These are phyloP conservation scores for Pythium rhizo-oryzae DNA, from an alignment of 352 stramenopile species.

Conservation along the genomic window DNA sequence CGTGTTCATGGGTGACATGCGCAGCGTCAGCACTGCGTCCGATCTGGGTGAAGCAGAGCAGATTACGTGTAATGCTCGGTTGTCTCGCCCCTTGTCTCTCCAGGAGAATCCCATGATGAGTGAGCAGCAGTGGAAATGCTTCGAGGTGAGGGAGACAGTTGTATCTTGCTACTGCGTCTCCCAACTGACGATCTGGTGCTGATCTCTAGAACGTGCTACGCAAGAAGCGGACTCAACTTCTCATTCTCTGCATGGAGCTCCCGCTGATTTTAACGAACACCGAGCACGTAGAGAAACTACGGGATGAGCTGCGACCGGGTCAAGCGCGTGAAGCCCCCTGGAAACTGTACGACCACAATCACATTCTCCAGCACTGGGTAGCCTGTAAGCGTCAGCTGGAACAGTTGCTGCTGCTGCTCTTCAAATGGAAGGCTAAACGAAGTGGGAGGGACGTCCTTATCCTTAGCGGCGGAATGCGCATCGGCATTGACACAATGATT, in stretches of 20 bases:
- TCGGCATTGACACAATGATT: conserved; percentile 68
- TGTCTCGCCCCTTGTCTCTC: conserved; percentile 44
- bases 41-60: conserved; percentile 33
- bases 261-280: conserved; percentile 64
- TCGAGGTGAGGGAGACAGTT: conserved; percentile 44
- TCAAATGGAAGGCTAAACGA: conserved; percentile 77
- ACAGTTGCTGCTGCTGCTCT: conserved; percentile 67
- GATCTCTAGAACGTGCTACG: conserved; percentile 46
- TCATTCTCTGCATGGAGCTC: conserved; percentile 71
- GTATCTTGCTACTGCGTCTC: neutral
- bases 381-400: conserved; percentile 68
- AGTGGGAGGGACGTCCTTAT: conserved; percentile 68
- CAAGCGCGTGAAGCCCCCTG: conserved; percentile 14
- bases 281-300: conserved; percentile 45
- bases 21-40: conserved; percentile 26
- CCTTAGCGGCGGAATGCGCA: conserved; percentile 64
- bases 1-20: conserved; percentile 65
- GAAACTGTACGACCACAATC: conserved; percentile 61
- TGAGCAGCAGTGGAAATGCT: conserved; percentile 65
- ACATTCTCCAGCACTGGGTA: conserved; percentile 66
- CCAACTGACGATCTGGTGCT: neutral
- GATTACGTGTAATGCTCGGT: conserved; percentile 70
- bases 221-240: conserved; percentile 62
- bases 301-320: conserved; percentile 33
- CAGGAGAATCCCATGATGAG: conserved; percentile 65